Evolutionary conservation across 495 filamentous ascomycete species (phyloP).

Genomic region (Lasiosphaeriaceae sp.): DNA sequence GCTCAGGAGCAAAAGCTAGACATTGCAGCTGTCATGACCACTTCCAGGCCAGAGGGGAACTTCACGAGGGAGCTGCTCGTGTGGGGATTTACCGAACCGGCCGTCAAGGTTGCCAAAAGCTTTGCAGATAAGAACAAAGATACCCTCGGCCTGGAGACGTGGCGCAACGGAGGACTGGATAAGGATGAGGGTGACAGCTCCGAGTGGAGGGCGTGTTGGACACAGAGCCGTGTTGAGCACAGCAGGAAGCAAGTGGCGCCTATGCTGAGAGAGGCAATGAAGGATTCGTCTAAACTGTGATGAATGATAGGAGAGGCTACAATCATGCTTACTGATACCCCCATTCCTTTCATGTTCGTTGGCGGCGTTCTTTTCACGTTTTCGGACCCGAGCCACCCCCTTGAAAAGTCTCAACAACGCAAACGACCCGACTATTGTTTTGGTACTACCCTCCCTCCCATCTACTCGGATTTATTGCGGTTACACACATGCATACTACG

Average conservation of each 20-base stretch:
- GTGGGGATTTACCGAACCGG: conserved; percentile 49
- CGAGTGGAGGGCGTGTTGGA: conserved; percentile 56
- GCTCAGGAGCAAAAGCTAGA: conserved; percentile 55
- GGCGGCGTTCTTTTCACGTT: no score
- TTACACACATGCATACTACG: no score
- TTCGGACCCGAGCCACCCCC: no score
- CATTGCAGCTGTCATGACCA: conserved; percentile 75
- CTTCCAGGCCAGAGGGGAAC: conserved; percentile 47
- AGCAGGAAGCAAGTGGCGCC: conserved; percentile 92
- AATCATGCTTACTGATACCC: not conserved
- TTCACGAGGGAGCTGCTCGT: conserved; percentile 76
- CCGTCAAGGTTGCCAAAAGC: conserved; percentile 41
- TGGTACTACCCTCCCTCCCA: no score
- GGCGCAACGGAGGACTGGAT: conserved; percentile 47
- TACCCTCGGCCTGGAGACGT: conserved; percentile 54
- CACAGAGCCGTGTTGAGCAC: conserved; percentile 59
- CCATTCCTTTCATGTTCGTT: no score
- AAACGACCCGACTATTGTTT: no score
- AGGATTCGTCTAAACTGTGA: conserved; percentile 29
- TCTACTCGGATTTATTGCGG: no score
- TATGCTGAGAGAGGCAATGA: conserved; percentile 65
- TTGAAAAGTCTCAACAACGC: no score
- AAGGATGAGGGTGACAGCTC: conserved; percentile 31
- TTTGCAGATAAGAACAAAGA: conserved; percentile 50
- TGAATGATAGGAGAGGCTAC: not conserved